phyloP scores from a whole-genome alignment of 768 basidiomycete genomes.

The Leccinum incarnatum region DNA sequence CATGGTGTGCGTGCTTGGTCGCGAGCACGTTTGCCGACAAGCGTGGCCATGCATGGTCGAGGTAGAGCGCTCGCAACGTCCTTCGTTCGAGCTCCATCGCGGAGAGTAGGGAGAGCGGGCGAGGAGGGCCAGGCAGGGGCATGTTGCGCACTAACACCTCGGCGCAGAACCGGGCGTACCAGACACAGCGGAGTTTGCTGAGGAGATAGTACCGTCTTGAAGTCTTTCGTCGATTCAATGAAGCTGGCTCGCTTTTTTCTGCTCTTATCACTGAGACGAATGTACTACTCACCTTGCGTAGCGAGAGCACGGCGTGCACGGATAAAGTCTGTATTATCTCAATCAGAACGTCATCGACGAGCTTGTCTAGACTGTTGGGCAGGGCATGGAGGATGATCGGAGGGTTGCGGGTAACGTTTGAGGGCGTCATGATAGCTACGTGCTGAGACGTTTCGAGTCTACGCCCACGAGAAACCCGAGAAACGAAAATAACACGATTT shows the following conservation, averaged over 20 bases:
- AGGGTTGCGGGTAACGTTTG: neutral
- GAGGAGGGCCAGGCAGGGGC: constrained; percentile 18
- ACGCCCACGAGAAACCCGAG: neutral
- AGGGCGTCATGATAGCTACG: constrained; percentile 3
- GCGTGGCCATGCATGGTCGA: constrained; percentile 22
- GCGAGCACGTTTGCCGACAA: constrained; percentile 14
- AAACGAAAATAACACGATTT: neutral
- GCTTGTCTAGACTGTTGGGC: constrained; percentile 18
- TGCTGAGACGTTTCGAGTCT: neutral
- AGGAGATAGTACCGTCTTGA: constrained; percentile 28
- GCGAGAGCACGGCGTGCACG: constrained; percentile 16
- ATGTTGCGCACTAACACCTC: constrained; percentile 23
- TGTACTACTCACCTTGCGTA: constrained; percentile 22
- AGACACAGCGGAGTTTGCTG: constrained; percentile 24
- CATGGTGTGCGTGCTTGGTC: neutral
- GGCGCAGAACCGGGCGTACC: constrained; percentile 21
- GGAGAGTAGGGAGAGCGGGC: constrained; percentile 13
- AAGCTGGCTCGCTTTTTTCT: neutral
- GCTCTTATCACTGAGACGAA: neutral
- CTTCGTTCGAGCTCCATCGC: constrained; percentile 27
- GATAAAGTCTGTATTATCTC: constrained; percentile 17
- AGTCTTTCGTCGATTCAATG: constrained; percentile 14
- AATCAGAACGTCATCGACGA: constrained; percentile 29
- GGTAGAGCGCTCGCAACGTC: constrained; percentile 27
- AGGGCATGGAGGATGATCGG: neutral